Evolutionary conservation across 2,329 filamentous ascomycete species (phyloP).

Genomic region (Epichloe aotearoae): DNA sequence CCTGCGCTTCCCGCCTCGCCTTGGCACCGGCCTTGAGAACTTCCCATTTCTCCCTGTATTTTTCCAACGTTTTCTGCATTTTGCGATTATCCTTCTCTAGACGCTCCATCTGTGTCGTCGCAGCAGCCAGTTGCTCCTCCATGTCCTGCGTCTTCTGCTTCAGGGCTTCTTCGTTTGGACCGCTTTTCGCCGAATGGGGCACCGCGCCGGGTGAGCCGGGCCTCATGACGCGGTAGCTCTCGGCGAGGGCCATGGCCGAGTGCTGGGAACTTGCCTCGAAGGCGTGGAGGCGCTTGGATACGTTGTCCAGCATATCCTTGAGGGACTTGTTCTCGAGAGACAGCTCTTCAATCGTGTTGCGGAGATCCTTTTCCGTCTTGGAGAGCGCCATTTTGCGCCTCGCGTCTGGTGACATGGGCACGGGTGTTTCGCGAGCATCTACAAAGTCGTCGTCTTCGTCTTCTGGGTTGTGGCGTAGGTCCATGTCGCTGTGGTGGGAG

Average conservation of each 20-base stretch:
- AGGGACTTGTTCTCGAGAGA: conserved; percentile 78
- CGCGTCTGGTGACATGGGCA: conserved; percentile 28
- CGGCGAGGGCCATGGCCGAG: conserved; percentile 71
- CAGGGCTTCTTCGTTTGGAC: conserved; percentile 22
- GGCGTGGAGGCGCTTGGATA: conserved; percentile 76
- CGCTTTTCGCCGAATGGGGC: conserved; percentile 14
- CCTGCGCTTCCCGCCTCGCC: conserved; percentile 30
- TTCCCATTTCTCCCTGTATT: conserved; percentile 50
- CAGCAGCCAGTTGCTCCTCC: conserved; percentile 49
- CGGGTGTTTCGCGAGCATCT: conserved; percentile 61
- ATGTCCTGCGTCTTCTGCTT: conserved; percentile 46
- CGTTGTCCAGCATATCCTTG: conserved; percentile 72
- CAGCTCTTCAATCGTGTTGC: conserved; percentile 74
- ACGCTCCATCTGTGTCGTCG: conserved; percentile 48
- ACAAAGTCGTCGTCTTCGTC: conserved; percentile 78
- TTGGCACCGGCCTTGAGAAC: conserved; percentile 48
- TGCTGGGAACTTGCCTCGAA: conserved; percentile 90
- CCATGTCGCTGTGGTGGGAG: conserved; percentile 36
- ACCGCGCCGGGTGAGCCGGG: conserved; percentile 34
- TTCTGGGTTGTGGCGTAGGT: conserved; percentile 21
- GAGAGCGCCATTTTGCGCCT: conserved; percentile 28
- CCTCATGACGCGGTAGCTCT: conserved; percentile 57
- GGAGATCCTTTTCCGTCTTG: conserved; percentile 30
- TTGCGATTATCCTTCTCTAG: conserved; percentile 50
- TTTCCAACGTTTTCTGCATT: conserved; percentile 40